Conservation (phyloP, 225 moss, liverwort and hornwort species). For the Marchantia polymorpha region DNA sequence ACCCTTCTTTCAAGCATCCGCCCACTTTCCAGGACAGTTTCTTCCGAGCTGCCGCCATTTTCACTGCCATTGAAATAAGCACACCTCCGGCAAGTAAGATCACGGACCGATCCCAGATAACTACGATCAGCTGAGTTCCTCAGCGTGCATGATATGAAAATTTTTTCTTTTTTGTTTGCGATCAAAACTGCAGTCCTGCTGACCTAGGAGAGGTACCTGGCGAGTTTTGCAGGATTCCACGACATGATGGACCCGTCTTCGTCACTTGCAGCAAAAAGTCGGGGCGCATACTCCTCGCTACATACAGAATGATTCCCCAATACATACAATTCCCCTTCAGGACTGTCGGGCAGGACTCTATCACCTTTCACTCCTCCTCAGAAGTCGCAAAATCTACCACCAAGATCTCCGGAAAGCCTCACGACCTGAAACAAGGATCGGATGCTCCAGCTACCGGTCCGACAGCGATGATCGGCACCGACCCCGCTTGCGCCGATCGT, state of each 20-base stretch:
- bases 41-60: slow-evolving; percentile 63
- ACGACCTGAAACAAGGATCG: slow-evolving; percentile 94
- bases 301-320: slow-evolving; percentile 68
- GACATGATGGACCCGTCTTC: slow-evolving; percentile 83
- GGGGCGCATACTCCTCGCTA: slow-evolving; percentile 75
- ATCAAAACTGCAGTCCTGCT: neutral
- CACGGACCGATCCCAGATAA: neutral
- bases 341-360: slow-evolving; percentile 60
- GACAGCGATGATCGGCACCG: slow-evolving; percentile 83
- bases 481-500: slow-evolving; percentile 78
- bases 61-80: slow-evolving; percentile 46
- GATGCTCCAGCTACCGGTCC: slow-evolving; percentile 96
- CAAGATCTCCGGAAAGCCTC: slow-evolving; percentile 81
- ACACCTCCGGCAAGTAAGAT: neutral
- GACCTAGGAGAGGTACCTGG: slow-evolving; percentile 52
- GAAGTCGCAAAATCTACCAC: slow-evolving; percentile 80
- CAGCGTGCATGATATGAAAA: neutral
- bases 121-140: neutral
- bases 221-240: slow-evolving; percentile 89
- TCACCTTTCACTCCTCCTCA: slow-evolving; percentile 69
- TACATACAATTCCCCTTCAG: slow-evolving; percentile 89
- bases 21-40: slow-evolving; percentile 57
- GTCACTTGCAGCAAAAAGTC: slow-evolving; percentile 91
- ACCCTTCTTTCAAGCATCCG: slow-evolving; percentile 82
- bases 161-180: no score